Base-by-base conservation (phyloP, 179 eudicot species). In the Patellifolia procumbens region DNA sequence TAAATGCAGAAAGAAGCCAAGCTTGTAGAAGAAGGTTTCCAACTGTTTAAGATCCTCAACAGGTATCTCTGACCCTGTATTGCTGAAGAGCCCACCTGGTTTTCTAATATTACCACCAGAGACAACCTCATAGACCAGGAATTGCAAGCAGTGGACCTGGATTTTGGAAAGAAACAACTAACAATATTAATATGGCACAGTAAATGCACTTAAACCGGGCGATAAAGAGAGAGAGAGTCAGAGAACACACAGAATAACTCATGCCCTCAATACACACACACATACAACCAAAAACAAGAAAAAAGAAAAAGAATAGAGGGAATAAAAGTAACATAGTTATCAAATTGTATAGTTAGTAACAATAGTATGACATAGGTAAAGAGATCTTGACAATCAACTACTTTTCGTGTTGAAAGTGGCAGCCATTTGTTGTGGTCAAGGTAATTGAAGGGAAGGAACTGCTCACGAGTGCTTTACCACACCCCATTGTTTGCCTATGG, bases 11-110 rank as follows among this genome's bases (percentile, higher is more conserved):
- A 95, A 95, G 84, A 95, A 95, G 19, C 96, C 89, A 74, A 95
- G 99, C 90, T 95, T 95, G 93, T 91, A 95, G 81, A 95, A 95
- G 88, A 95, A 95, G 29, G 98, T 91, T 83, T 93, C 98, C 82
- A 95, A 79, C 85, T 88, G 97, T 75, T 95, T 95, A 78, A 95
- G 81, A 80, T 95, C 99, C 87, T 88, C 93, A 70, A 80, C 86
- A 74, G 98, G 97, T 71, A 95, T 89, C 16, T 95, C 99, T 61
- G 97, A 91, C 73, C 94, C 89, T 80, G 86, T 89, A 81, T 91
- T 96, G 74, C 97, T 97, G 82, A 96, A 96, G 24, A 93, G 96
- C 2, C 99, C 99, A 62, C 99, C 95, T 37, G 98, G 91, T 87
- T 90, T 93, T 84, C 98, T 88, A 83, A 91, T 78, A 82, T 91